Base-by-base conservation (phyloP, 257 asterid genomes). In the Scutellaria galericulata region DNA sequence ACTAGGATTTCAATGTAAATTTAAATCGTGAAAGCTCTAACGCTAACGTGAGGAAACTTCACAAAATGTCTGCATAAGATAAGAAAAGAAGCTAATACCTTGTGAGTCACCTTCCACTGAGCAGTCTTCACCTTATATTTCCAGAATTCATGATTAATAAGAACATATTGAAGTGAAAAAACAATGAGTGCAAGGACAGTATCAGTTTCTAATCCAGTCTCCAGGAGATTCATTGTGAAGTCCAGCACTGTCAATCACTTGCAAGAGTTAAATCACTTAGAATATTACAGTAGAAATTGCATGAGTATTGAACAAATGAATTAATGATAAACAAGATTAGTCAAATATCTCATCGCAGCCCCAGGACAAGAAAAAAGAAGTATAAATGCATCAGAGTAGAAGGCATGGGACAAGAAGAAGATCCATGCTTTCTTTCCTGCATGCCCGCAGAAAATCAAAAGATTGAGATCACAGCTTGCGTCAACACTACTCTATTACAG, bases 101-200 rank as follows among this genome's bases (percentile, higher is more conserved):
- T 91, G 57, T 81, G 77, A 24, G 96, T 86, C 81, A 94, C 97
- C 80, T 83, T 86, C 98, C 98, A 94, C 53, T 97, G 97, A 78
- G 93, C 83, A 82, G 83, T 87, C 85, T 87, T 94, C 81, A 80
- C 84, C 87, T 77, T 89, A 71, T 88, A 94, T 46, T 81, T 88
- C 99, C 99, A 94, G 83, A 77, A 84, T 63, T 88, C 97, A 77
- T 94, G 99, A 81, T 88, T 90, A 77, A 91, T 95, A 70, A 94
- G 85, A 80, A 94, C 93, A 82, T 88, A 94, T 75, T 90, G 99
- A 80, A 91, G 86, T 72, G 97, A 88, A 89, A 94, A 91, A 78
- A 86, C 85, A 64, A 84, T 76, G 64, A 94, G 96, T 41, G 89
- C 95, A 70, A 89, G 88, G 80, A 85, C 87, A 60, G 81, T 60